Conservation (phyloP, 805 yeast species). For the Candida tallmaniae region DNA sequence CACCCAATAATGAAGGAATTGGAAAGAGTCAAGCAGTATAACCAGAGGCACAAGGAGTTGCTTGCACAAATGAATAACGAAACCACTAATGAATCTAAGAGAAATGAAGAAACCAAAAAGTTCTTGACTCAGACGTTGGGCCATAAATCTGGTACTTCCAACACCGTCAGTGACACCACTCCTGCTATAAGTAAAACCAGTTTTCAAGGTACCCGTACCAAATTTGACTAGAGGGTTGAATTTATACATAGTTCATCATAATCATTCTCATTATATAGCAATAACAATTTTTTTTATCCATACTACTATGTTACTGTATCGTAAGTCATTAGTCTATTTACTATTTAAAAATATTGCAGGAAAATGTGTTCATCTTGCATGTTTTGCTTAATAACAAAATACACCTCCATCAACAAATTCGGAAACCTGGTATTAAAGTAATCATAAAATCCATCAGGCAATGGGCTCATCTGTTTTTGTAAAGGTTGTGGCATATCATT, state of each 20-base stretch:
- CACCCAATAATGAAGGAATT: conserved; percentile 69
- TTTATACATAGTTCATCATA: no score
- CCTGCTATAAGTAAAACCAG: conserved; percentile 38
- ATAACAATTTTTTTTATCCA: no score
- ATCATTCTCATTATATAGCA: no score
- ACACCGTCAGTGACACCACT: conserved; percentile 12
- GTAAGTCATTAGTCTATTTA: no score
- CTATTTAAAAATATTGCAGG: conserved; percentile 26
- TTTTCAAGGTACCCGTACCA: conserved; percentile 38
- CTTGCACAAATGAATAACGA: conserved; percentile 19
- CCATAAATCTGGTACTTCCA: conserved; percentile 15
- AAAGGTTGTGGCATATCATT: conserved; percentile 78
- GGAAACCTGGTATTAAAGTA: conserved; percentile 81
- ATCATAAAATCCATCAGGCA: conserved; percentile 79
- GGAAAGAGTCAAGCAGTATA: conserved; percentile 61
- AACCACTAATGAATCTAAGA: conserved; percentile 16
- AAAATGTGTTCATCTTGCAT: conserved; percentile 64
- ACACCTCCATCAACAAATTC: conserved; percentile 66
- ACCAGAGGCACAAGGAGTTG: conserved; percentile 50
- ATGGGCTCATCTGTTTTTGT: conserved; percentile 62
- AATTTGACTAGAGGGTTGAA: conserved; percentile 21
- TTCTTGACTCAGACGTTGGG: conserved; percentile 46
- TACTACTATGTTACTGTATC: no score
- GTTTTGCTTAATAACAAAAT: conserved; percentile 53
- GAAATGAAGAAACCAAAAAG: conserved; percentile 30